Evolutionary conservation across 805 yeast species (phyloP).

Genomic region (Starmerella potacharoeniae): DNA sequence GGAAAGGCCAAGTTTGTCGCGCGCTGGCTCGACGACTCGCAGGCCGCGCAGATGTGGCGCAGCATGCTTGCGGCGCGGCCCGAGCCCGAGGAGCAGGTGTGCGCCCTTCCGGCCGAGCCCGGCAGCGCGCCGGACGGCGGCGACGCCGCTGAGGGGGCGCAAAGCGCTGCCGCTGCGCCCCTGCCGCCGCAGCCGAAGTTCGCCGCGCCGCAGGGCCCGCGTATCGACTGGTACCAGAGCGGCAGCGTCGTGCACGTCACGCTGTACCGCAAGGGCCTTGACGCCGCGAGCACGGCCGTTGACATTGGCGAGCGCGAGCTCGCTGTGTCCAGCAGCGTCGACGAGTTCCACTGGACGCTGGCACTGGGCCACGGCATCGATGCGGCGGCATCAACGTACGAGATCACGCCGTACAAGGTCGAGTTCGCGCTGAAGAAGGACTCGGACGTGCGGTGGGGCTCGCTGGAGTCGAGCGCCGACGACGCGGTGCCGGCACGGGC

Average conservation of each 20-base stretch:
- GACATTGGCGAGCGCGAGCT: conserved; percentile 23
- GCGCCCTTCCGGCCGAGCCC: conserved; percentile 8
- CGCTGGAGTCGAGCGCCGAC: neutral
- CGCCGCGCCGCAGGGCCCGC: conserved; percentile 2
- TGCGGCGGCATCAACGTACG: conserved; percentile 35
- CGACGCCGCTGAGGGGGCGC: no score
- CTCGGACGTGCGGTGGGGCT: conserved; percentile 16
- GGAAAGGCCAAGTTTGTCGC: conserved; percentile 23
- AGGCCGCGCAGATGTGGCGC: conserved; percentile 14
- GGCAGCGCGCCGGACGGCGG: no score
- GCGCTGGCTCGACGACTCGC: conserved; percentile 17
- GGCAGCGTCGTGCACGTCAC: conserved; percentile 47
- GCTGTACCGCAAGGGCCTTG: conserved; percentile 57
- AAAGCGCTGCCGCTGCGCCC: neutral
- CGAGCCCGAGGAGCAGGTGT: conserved; percentile 3
- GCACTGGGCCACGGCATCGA: conserved; percentile 42
- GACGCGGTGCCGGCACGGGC: conserved; percentile 36
- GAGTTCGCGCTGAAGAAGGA: conserved; percentile 54
- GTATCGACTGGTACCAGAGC: conserved; percentile 66
- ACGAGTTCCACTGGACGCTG: conserved; percentile 41
- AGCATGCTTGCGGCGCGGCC: neutral
- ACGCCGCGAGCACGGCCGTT: conserved; percentile 37
- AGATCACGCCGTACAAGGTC: conserved; percentile 58
- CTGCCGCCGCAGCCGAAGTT: neutral
- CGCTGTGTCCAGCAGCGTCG: neutral